Conservation (phyloP, 305 asterid species). For the Rubia occidens region DNA sequence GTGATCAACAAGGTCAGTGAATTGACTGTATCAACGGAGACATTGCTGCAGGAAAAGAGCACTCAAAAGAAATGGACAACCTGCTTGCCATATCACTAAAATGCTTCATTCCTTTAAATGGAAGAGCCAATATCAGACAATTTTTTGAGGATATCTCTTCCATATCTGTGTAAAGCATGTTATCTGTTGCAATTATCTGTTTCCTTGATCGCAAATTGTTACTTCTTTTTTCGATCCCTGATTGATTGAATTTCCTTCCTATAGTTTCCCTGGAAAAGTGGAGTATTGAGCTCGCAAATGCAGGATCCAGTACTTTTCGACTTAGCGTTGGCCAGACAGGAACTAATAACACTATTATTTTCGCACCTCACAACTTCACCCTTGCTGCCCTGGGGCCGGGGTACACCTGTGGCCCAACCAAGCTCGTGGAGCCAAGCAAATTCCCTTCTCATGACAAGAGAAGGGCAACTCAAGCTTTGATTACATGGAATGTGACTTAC, state of each 20-base stretch:
- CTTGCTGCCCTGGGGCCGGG: conserved; percentile 47
- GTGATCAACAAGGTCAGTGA: conserved; percentile 71
- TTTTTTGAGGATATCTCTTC: conserved; percentile 59
- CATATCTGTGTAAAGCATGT: conserved; percentile 65
- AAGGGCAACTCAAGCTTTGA: conserved; percentile 49
- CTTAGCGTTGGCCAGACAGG: conserved; percentile 49
- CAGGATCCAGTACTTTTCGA: conserved; percentile 49
- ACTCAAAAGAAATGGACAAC: conserved; percentile 62
- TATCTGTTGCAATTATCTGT: conserved; percentile 41
- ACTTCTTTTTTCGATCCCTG: too few relatives aligned
- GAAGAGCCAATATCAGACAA: conserved; percentile 82
- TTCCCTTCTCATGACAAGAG: conserved; percentile 35
- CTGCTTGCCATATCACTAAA: conserved; percentile 61
- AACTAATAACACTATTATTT: conserved; percentile 38
- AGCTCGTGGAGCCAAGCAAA: conserved; percentile 33
- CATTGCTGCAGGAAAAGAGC: conserved; percentile 67
- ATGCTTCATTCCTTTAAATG: conserved; percentile 77
- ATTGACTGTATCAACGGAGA: conserved; percentile 83
- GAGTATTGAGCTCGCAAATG: conserved; percentile 50
- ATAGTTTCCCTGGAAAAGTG: conserved; percentile 50
- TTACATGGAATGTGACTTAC: conserved; percentile 55
- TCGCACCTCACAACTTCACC: conserved; percentile 46
- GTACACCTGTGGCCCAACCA: conserved; percentile 52
- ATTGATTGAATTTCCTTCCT: conserved; percentile 47
- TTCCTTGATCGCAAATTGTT: too few relatives aligned